Evolutionary conservation across 2,329 filamentous ascomycete genomes (phyloP).

Genomic region (Neophaeococcomyces mojaviensis): DNA sequence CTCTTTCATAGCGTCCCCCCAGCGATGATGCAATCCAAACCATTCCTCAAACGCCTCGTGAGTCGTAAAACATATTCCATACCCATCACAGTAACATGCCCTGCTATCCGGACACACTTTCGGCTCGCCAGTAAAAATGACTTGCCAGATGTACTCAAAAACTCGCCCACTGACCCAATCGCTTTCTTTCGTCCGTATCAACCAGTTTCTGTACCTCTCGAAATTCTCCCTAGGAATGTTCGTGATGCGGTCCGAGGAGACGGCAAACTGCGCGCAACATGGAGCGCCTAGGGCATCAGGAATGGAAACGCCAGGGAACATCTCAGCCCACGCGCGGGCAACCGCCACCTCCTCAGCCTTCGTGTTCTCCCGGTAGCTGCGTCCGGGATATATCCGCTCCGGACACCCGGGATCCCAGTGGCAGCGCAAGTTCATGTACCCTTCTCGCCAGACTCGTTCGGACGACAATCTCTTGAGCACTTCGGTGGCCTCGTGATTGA

Average conservation of each 20-base stretch:
- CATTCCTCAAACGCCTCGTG: slow-evolving; percentile 43
- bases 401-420: slow-evolving; percentile 52
- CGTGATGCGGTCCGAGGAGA: slow-evolving; percentile 51
- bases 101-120: slow-evolving; percentile 43
- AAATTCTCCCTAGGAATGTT: slow-evolving; percentile 47
- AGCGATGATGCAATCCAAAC: slow-evolving; percentile 38
- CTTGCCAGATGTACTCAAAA: slow-evolving; percentile 60
- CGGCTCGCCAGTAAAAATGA: slow-evolving; percentile 48
- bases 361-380: slow-evolving; percentile 29
- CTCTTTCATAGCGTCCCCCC: slow-evolving; percentile 35
- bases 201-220: slow-evolving; percentile 53
- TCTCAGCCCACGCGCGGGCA: slow-evolving; percentile 39
- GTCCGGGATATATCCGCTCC: slow-evolving; percentile 47
- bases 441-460: slow-evolving; percentile 44
- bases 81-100: slow-evolving; percentile 58
- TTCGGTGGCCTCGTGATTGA: slow-evolving; percentile 43
- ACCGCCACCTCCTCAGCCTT: slow-evolving; percentile 43
- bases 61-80: slow-evolving; percentile 53
- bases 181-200: slow-evolving; percentile 48
- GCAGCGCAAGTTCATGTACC: slow-evolving; percentile 56
- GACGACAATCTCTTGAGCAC: slow-evolving; percentile 46
- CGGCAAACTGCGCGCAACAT: slow-evolving; percentile 58
- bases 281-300: slow-evolving; percentile 50
- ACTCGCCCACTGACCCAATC: slow-evolving; percentile 53
- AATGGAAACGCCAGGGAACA: slow-evolving; percentile 39